These are phyloP conservation scores for Adansonia gregorii DNA, from an alignment of 441 rosid species.

Conservation along the genomic window DNA sequence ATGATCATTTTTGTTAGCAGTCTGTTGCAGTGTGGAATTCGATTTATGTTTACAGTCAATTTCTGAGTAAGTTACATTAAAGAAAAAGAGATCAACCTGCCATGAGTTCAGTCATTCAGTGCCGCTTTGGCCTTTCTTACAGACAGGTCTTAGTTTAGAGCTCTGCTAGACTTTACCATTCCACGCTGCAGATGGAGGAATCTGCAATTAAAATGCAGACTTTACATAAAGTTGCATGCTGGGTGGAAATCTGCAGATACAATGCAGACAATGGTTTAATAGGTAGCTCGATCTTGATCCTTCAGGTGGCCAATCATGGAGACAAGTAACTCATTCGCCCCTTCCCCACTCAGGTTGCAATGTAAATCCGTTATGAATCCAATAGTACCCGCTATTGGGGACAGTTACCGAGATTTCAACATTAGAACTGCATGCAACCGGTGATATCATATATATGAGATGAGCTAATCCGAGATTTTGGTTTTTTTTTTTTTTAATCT, in stretches of 20 bases:
- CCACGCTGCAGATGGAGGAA: neutral
- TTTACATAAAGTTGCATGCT: no score
- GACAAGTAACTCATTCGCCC: no score
- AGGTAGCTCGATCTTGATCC: no score
- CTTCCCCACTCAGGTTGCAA: no score
- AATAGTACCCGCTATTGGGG: neutral
- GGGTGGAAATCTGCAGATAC: no score
- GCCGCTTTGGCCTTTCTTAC: neutral
- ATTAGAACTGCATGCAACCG: neutral
- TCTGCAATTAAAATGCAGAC: neutral
- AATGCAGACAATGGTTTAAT: no score
- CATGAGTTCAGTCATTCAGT: neutral
- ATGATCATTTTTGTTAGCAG: neutral
- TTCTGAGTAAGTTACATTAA: neutral
- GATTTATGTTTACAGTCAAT: neutral
- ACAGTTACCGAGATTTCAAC: neutral
- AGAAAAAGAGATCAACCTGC: neutral
- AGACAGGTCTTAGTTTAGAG: neutral
- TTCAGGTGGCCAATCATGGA: no score
- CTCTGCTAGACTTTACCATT: neutral
- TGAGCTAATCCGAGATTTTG: neutral
- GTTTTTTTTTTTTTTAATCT: neutral
- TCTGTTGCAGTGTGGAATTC: neutral
- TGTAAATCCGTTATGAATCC: no score
- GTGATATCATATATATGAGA: neutral